phyloP scores from a whole-genome alignment of 2,329 filamentous ascomycete species.

The Fusarium cyanostomum region DNA sequence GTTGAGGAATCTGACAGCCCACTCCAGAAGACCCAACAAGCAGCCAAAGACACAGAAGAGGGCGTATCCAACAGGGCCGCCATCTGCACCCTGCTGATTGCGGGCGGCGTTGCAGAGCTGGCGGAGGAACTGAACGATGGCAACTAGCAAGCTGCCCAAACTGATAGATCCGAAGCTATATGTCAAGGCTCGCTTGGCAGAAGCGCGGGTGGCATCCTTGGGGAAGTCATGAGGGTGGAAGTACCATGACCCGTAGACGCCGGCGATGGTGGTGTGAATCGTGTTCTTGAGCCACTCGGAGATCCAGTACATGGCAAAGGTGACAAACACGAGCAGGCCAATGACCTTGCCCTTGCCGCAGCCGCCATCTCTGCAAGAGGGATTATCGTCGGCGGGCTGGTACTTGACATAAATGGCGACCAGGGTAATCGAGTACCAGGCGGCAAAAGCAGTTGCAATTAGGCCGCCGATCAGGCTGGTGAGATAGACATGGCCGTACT shows the following conservation, averaged over 20 bases:
- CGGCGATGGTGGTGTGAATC: conserved; percentile 86
- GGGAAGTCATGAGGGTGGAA: conserved; percentile 79
- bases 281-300: conserved; percentile 94
- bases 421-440: conserved; percentile 87
- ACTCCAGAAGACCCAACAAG: conserved; percentile 80
- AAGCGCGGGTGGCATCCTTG: conserved; percentile 81
- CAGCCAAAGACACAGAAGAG: conserved; percentile 81
- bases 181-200: conserved; percentile 81
- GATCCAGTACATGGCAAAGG: conserved; percentile 94
- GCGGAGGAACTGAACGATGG: conserved; percentile 84
- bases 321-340: conserved; percentile 84
- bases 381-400: conserved; percentile 67
- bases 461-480: conserved; percentile 87
- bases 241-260: conserved; percentile 94
- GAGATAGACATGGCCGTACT: conserved; percentile 85
- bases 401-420: conserved; percentile 89
- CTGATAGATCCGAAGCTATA: conserved; percentile 94
- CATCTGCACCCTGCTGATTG: conserved; percentile 69
- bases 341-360: conserved; percentile 83
- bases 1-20: conserved; percentile 90
- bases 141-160: conserved; percentile 84
- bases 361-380: conserved; percentile 64
- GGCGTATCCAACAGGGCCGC: conserved; percentile 71
- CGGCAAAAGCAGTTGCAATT: conserved; percentile 77
- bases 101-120: conserved; percentile 84